Percentiles rank a stretch among this genome's conserved stretches.
Conservation (phyloP, 345 rosid species). For the Brassica cretica region DNA sequence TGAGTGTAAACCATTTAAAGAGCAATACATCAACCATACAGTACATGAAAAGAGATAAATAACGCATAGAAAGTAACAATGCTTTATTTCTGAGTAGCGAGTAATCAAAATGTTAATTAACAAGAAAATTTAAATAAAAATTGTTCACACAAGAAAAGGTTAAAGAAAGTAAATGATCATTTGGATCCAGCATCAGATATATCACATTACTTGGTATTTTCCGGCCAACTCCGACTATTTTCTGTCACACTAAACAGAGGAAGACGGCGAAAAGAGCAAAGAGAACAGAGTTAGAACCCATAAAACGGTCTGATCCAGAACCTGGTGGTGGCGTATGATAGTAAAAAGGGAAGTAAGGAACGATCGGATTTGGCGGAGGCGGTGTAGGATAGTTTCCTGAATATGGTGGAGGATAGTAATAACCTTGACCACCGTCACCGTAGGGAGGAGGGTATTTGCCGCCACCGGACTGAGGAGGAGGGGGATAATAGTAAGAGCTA, state of each 20-base stretch:
- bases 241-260: conserved; percentile 28
- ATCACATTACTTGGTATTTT: neutral
- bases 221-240: conserved; percentile 1
- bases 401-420: conserved; percentile 61
- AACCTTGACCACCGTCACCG: conserved; percentile 47
- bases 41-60: neutral
- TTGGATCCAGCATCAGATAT: conserved; percentile 30
- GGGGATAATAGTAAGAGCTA: conserved; percentile 54
- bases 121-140: conserved; percentile 30
- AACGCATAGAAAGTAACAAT: conserved; percentile 7
- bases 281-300: neutral
- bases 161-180: conserved; percentile 23
- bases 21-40: neutral
- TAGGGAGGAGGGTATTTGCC: conserved; percentile 51
- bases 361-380: conserved; percentile 95
- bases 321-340: conserved; percentile 69
- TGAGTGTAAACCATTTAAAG: conserved; percentile 15
- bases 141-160: conserved; percentile 16
- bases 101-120: conserved; percentile 29
- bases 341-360: conserved; percentile 89
- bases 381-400: conserved; percentile 56
- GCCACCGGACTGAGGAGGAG: conserved; percentile 56
- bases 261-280: conserved; percentile 4
- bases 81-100: conserved; percentile 23
- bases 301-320: conserved; percentile 27